Evolutionary conservation across 192 early-diverging fungal genomes (phyloP).

Genomic region (Rhizoclosmatium sp.): DNA sequence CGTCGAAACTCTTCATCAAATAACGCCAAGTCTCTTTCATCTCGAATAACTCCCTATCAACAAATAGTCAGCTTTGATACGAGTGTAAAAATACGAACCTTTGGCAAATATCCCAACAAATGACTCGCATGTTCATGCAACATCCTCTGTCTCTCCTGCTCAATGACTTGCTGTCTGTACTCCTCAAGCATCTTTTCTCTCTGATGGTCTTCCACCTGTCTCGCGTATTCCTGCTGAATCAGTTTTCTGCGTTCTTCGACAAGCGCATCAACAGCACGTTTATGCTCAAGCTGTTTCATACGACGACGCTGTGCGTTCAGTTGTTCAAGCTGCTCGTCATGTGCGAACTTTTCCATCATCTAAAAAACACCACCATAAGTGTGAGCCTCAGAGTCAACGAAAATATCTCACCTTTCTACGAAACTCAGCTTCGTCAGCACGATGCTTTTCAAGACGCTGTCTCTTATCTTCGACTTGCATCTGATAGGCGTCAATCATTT

Average conservation of each 20-base stretch:
- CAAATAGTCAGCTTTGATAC: neutral
- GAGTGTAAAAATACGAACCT: constrained; percentile 41
- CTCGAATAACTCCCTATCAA: constrained; percentile 65
- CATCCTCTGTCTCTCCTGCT: constrained; percentile 67
- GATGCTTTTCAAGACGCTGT: constrained; percentile 48
- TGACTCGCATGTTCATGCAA: constrained; percentile 66
- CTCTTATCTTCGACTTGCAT: constrained; percentile 61
- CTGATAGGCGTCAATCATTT: constrained; percentile 66
- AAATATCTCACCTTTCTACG: constrained; percentile 50
- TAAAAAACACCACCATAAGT: neutral
- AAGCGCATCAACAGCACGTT: constrained; percentile 63
- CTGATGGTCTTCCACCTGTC: constrained; percentile 40
- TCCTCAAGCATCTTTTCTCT: constrained; percentile 55
- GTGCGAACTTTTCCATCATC: constrained; percentile 67
- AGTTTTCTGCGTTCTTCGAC: constrained; percentile 56
- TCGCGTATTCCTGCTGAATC: constrained; percentile 46
- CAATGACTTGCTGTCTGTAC: constrained; percentile 63
- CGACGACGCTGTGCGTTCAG: constrained; percentile 59
- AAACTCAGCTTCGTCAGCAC: constrained; percentile 58
- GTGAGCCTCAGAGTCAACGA: neutral
- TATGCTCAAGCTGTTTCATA: constrained; percentile 68
- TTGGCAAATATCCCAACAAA: constrained; percentile 64
- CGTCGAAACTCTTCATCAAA: constrained; percentile 66
- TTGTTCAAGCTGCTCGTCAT: constrained; percentile 66
- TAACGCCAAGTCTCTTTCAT: constrained; percentile 62